Evolutionary conservation across 148 eudicot species (phyloP).

Genomic region (Chenopodium berlandieri): DNA sequence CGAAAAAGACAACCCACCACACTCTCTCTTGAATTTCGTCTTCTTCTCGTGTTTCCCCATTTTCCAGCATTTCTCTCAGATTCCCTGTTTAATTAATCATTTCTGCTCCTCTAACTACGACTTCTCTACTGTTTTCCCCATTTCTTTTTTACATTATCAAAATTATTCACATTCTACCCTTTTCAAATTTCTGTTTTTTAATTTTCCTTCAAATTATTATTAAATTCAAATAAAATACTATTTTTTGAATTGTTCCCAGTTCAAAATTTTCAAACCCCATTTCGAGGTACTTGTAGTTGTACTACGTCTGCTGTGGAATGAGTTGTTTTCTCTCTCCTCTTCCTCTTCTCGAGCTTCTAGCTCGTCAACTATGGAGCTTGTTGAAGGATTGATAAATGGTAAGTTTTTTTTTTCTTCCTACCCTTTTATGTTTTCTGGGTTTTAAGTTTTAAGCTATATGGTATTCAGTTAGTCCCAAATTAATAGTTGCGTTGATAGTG

Average conservation of each 20-base stretch:
- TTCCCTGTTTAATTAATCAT: background rate
- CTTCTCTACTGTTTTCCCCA: background rate
- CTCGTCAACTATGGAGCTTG: slow-evolving; percentile 22
- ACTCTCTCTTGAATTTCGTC: slow-evolving; percentile 18
- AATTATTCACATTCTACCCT: background rate
- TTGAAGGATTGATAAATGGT: background rate
- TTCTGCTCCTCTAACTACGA: background rate
- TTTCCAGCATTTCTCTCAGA: background rate
- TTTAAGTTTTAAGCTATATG: too few relatives aligned
- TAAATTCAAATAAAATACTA: background rate
- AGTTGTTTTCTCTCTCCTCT: slow-evolving; percentile 19
- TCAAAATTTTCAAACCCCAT: background rate
- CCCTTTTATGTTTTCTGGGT: background rate
- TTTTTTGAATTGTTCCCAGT: slow-evolving; percentile 8
- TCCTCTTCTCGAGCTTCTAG: background rate
- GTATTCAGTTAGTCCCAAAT: background rate
- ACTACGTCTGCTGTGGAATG: slow-evolving; percentile 3
- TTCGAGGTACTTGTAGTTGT: background rate
- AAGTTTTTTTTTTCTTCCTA: background rate
- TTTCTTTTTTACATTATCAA: background rate
- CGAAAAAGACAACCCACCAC: slow-evolving; percentile 1
- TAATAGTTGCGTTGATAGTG: background rate
- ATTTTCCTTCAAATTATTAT: background rate
- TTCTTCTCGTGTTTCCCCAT: slow-evolving; percentile 15
- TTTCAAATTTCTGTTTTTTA: background rate